Conservation (phyloP, 2,329 filamentous ascomycete species). For the Stagonosporopsis rhizophila region DNA sequence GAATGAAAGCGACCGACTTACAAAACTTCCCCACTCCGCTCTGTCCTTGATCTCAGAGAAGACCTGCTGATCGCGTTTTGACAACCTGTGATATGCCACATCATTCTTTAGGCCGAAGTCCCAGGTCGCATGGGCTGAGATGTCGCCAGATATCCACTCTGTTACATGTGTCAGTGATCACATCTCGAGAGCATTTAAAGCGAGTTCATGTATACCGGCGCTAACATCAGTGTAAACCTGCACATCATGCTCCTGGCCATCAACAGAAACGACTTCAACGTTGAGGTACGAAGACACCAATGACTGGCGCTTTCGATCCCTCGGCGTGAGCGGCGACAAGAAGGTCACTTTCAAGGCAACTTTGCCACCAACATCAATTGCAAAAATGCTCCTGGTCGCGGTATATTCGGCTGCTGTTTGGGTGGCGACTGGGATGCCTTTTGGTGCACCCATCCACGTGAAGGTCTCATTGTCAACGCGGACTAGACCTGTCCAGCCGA, state of each 20-base stretch:
- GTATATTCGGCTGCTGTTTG: slow-evolving; percentile 67
- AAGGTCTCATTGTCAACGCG: slow-evolving; percentile 63
- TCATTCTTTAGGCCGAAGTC: slow-evolving; percentile 76
- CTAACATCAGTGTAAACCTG: slow-evolving; percentile 77
- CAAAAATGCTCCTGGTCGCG: slow-evolving; percentile 39
- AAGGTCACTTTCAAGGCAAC: slow-evolving; percentile 70
- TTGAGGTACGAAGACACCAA: slow-evolving; percentile 81
- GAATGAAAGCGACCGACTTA: slow-evolving; percentile 71
- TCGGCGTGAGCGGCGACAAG: slow-evolving; percentile 80
- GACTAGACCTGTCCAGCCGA: slow-evolving; percentile 69
- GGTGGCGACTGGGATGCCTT: slow-evolving; percentile 74
- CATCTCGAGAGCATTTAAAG: neutral
- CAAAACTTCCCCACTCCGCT: slow-evolving; percentile 81
- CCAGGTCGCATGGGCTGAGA: slow-evolving; percentile 68
- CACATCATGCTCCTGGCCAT: slow-evolving; percentile 57
- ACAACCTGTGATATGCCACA: slow-evolving; percentile 70
- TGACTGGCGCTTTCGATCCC: slow-evolving; percentile 78
- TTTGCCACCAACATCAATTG: slow-evolving; percentile 54
- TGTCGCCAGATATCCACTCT: slow-evolving; percentile 77
- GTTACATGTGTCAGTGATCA: slow-evolving; percentile 20
- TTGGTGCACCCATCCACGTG: slow-evolving; percentile 66
- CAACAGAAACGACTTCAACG: slow-evolving; percentile 70
- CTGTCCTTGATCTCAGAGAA: slow-evolving; percentile 76
- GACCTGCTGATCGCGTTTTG: slow-evolving; percentile 66
- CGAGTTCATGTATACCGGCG: slow-evolving; percentile 60